phyloP scores from a whole-genome alignment of 768 basidiomycete genomes.

The Kwoniella mangroviensis region DNA sequence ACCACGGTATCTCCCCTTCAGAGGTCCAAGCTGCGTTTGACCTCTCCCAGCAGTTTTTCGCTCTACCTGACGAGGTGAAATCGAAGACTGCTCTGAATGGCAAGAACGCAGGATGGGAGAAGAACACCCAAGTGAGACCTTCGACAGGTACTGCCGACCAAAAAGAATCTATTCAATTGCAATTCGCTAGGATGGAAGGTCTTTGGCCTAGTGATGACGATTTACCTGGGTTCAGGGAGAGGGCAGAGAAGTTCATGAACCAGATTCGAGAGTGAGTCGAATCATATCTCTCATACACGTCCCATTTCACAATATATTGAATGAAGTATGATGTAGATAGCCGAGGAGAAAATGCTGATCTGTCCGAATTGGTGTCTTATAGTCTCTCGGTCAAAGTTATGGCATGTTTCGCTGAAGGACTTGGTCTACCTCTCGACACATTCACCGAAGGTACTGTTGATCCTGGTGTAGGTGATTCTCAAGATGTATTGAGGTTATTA shows the following conservation, averaged over 20 bases:
- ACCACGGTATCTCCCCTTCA: slow-evolving; percentile 47
- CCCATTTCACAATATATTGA: no score
- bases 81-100: slow-evolving; percentile 42
- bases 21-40: slow-evolving; percentile 40
- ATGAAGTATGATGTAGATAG: no score
- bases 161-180: slow-evolving; percentile 49
- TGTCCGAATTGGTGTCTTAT: neutral
- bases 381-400: slow-evolving; percentile 41
- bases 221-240: slow-evolving; percentile 27
- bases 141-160: slow-evolving; percentile 49
- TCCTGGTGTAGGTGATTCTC: slow-evolving; percentile 37
- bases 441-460: slow-evolving; percentile 44
- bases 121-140: slow-evolving; percentile 42
- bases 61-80: slow-evolving; percentile 37
- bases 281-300: neutral
- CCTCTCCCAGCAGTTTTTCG: slow-evolving; percentile 42
- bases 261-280: slow-evolving; percentile 29
- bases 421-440: slow-evolving; percentile 41
- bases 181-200: slow-evolving; percentile 33
- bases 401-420: slow-evolving; percentile 47
- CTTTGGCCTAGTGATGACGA: slow-evolving; percentile 44
- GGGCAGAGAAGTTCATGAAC: slow-evolving; percentile 33
- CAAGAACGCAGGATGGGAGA: slow-evolving; percentile 43
- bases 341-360: neutral
- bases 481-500: slow-evolving; percentile 42